Base-by-base conservation (phyloP, 495 filamentous ascomycete species). In the Lentithecium fluviatile region DNA sequence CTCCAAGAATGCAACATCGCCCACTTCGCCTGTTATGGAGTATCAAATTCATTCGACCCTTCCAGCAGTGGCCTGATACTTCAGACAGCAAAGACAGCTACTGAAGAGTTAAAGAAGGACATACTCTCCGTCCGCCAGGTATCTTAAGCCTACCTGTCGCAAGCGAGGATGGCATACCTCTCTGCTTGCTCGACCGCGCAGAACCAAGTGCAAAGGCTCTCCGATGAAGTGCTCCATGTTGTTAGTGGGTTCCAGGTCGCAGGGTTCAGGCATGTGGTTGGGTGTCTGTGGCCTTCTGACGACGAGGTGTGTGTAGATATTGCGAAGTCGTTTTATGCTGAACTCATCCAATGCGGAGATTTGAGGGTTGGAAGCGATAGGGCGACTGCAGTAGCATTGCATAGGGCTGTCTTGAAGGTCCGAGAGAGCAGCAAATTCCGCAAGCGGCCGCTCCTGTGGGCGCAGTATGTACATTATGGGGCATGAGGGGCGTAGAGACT, bases 201-300 rank as follows among this genome's bases (percentile, higher is more conserved):
- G 26, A 54, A 54, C 17, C 15, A 47, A 37, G 65, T 17, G 0
- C n/a, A 20, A 2, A 56, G 40, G 15, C 56, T 74, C 7, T n/a
- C 38, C 0, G 72, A 77, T 36, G 71, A 77, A 53, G 62, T 23
- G 1, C 40, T 75, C 15, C 74, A 75, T 64, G 24, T 76, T 19
- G 65, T 58, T 0, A 74, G 66, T 58, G 68, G 50, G 1, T 75
- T 71, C 40, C 70, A 75, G 62, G 48, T 73, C 6, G 71, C 67
- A 7, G 74, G 74, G 13, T 75, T 74, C 49, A 19, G 13, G 24
- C 72, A 74, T 62, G 65, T 74, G 1, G 40, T 74, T 46, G 69
- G 67, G 0, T 29, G 23, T 19, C 34, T 74, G 19, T 73, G 69
- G 71, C 24, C 48, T 36, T 48, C 59, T 25, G 38, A 54, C n/a